Base-by-base conservation (phyloP, 495 filamentous ascomycete genomes). In the Podospora tetraspora region DNA sequence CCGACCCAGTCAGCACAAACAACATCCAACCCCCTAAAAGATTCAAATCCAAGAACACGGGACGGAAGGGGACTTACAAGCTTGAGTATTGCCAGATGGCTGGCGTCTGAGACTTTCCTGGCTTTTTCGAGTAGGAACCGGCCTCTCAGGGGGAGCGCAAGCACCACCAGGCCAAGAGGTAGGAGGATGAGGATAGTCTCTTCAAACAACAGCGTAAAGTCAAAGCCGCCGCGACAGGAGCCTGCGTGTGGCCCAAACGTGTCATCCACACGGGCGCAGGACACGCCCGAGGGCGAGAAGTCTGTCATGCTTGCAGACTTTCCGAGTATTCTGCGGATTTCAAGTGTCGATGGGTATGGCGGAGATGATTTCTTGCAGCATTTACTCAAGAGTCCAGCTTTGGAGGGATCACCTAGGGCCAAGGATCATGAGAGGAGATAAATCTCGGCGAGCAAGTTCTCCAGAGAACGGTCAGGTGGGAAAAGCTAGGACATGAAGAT, bases 141-240 rank as follows among this genome's bases (percentile, higher is more conserved):
- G 1, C 86, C 67, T 12, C 86, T 81, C n/a, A 80, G 73, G 7
- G 84, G 84, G 16, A 78, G 70, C 23, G 82, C 32, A 23, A 84
- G 69, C 23, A 88, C 69, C 16, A 88, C 72, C 16, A 85, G 68
- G 4, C 76, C 71, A 24, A 80, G 70, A 5, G 85, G 84, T 11
- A 83, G 70, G 11, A 86, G 74, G 5, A 77, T 77, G 11, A 87
- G 76, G 29, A 89, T 83, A 3, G 78, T 79, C 66, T 88, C 83
- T 69, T 90, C 85, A 67, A 89, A 89, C 9, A 75, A 67, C 13
- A 87, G 77, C 19, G 87, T 86, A 70, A 88, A 89, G 68, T 90
- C 86, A 68, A 89, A 84, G 24, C 74, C 76, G 19, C 74, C 74
- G 10, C 76, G 74, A 72, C 76, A 78, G 11, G 59, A 52, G 64